Conservation (phyloP, 352 stramenopile species). For the Pythium aristosporum region DNA sequence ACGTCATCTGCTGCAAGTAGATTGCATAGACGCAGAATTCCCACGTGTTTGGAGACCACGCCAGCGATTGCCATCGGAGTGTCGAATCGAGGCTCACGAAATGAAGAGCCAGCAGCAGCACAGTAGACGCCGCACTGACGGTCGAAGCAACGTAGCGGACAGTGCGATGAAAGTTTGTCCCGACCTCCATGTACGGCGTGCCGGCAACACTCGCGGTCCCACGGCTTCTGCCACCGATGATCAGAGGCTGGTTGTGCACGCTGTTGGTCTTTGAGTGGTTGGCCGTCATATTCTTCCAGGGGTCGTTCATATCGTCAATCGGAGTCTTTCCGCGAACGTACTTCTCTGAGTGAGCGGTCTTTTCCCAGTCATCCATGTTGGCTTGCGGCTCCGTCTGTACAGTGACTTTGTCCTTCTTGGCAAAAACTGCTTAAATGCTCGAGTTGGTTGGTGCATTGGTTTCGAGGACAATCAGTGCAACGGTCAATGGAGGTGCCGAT, state of each 20-base stretch:
- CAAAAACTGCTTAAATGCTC: neutral
- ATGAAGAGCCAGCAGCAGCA: constrained; percentile 58
- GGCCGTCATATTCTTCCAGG: constrained; percentile 14
- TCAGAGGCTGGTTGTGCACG: constrained; percentile 29
- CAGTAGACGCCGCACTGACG: constrained; percentile 54
- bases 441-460: constrained; percentile 5
- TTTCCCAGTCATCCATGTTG: constrained; percentile 13
- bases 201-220: constrained; percentile 45
- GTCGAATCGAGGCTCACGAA: constrained; percentile 51
- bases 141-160: constrained; percentile 46
- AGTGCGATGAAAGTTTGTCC: constrained; percentile 45
- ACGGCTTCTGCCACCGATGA: constrained; percentile 49
- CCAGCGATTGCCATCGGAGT: constrained; percentile 41
- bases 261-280: constrained; percentile 8
- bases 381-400: neutral
- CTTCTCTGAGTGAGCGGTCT: constrained; percentile 11
- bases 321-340: constrained; percentile 24
- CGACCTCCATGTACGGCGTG: constrained; percentile 37
- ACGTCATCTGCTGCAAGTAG: constrained; percentile 73
- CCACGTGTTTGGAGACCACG: constrained; percentile 76
- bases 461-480: constrained; percentile 9
- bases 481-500: neutral
- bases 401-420: constrained; percentile 2
- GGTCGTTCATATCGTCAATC: constrained; percentile 15
- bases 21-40: constrained; percentile 65